Evolutionary conservation across 768 basidiomycete genomes (phyloP), one percentile per base, ranked within the genome.

Genomic region (Nevesoporus exiguus): DNA sequence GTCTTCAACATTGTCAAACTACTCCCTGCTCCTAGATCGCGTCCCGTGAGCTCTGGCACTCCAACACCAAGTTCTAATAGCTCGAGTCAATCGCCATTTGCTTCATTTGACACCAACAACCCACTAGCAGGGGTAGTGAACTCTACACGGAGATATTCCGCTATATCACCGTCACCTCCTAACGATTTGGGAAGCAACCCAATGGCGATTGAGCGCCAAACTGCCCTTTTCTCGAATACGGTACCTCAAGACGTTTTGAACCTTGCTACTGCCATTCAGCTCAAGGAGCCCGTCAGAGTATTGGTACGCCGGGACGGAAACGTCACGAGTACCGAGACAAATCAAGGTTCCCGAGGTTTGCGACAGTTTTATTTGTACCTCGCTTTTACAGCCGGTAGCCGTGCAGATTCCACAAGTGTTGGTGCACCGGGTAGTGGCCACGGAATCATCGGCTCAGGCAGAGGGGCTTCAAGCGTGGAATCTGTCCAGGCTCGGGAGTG

Each of bases 191-290:
- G 66, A 30, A 66, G 64, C 21, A 72, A 63, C n/a, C 57, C 76
- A 22, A 27, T 64, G 13, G 47, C 66, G 1, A 79, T 88, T 44
- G 93, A 95, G 61, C 85, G 94, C 24, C 93, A 95, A 71, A 93
- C 92, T 5, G 92, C 90, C 7, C 77, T 93, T n/a, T 98, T 98
- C 73, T 96, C 93, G 34, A 98, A 98, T 69, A 99, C 97, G 3
- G 95, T 97, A 17, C 96, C 93, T 15, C 93, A 96, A 68, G 97
- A 99, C 66, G 97, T 99, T 11, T 82, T 99, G 58, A 98, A 95
- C 69, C 85, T 99, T 39, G 94, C 94, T 1, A 85, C 91, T 50
- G 85, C 89, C 5, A 93, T 99, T 54, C 90, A 97, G 65, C 82
- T 99, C 11, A 85, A 90, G 49, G 97, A 99, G 69, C 96, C 97